Conservation (phyloP, 179 eudicot species). For the Actinidia polygama region DNA sequence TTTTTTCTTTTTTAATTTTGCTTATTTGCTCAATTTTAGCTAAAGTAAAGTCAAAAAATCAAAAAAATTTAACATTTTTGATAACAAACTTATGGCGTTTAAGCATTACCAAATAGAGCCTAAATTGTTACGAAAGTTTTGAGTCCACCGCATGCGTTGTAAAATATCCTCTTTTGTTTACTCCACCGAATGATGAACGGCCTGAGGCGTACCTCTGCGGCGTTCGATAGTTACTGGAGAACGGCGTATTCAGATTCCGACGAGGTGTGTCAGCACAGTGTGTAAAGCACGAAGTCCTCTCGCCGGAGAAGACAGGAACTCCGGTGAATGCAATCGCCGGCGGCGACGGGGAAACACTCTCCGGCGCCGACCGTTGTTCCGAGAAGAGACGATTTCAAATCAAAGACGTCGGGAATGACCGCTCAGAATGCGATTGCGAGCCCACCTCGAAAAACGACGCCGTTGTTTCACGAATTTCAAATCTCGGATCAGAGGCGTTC, state of each 20-base stretch:
- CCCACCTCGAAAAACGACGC: background rate
- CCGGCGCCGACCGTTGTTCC: background rate
- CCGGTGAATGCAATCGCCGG: background rate
- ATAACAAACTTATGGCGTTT: too few species aligned
- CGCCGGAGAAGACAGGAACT: background rate
- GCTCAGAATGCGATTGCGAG: too few species aligned
- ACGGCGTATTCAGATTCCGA: conserved; percentile 1
- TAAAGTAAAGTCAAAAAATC: too few species aligned
- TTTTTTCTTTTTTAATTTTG: too few species aligned
- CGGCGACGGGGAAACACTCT: background rate
- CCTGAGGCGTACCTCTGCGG: background rate
- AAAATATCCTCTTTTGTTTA: too few species aligned
- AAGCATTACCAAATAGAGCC: too few species aligned
- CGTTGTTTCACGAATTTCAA: background rate
- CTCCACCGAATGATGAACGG: background rate
- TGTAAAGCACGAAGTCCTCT: background rate
- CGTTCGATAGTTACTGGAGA: background rate
- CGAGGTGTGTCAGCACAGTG: background rate
- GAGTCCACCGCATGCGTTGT: too few species aligned
- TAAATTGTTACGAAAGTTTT: too few species aligned
- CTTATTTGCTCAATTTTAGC: too few species aligned
- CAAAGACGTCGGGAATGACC: too few species aligned
- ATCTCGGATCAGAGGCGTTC: too few species aligned
- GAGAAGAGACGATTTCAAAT: background rate
- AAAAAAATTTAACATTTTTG: too few species aligned